These are phyloP conservation scores for Fusarium keratoplasticum DNA, from an alignment of 2,329 filamentous ascomycete genomes.

Conservation along the genomic window DNA sequence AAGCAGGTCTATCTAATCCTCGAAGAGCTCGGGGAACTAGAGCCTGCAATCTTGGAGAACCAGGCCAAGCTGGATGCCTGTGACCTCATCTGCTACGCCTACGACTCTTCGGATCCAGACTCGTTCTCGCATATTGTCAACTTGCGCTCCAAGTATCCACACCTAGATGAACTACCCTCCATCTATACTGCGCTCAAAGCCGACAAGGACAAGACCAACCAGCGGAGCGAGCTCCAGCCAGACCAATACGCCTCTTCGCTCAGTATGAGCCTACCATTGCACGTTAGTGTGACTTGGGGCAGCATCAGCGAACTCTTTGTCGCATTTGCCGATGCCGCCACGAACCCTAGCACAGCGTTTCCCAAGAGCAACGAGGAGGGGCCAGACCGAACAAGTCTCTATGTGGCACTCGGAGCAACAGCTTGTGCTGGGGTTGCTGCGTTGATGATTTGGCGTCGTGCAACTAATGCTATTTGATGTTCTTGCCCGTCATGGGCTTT, in stretches of 20 bases:
- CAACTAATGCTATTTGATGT: constrained; percentile 59
- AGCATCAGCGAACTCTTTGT: constrained; percentile 96
- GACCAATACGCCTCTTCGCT: constrained; percentile 88
- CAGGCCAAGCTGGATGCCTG: constrained; percentile 89
- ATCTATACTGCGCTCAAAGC: constrained; percentile 96
- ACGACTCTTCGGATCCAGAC: constrained; percentile 96
- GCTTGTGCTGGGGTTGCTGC: constrained; percentile 72
- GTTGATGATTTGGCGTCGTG: constrained; percentile 73
- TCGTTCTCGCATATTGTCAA: constrained; percentile 93
- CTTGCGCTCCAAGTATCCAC: constrained; percentile 80
- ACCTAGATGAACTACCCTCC: constrained; percentile 88
- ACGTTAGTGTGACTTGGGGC: constrained; percentile 94
- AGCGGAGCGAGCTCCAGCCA: constrained; percentile 89
- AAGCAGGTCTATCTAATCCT: constrained; percentile 98
- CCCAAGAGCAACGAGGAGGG: constrained; percentile 90
- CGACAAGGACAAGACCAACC: constrained; percentile 96
- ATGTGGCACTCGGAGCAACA: constrained; percentile 83
- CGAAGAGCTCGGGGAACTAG: constrained; percentile 94
- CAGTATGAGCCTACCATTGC: constrained; percentile 90
- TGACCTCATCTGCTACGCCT: constrained; percentile 93
- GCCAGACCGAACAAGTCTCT: constrained; percentile 85
- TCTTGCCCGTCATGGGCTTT: not conserved
- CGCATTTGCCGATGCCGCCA: constrained; percentile 88
- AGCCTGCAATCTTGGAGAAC: constrained; percentile 94
- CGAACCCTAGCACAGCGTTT: constrained; percentile 88